These are phyloP conservation scores for Lophiostoma macrostomum DNA, from an alignment of 495 filamentous ascomycete genomes.

Conservation along the genomic window DNA sequence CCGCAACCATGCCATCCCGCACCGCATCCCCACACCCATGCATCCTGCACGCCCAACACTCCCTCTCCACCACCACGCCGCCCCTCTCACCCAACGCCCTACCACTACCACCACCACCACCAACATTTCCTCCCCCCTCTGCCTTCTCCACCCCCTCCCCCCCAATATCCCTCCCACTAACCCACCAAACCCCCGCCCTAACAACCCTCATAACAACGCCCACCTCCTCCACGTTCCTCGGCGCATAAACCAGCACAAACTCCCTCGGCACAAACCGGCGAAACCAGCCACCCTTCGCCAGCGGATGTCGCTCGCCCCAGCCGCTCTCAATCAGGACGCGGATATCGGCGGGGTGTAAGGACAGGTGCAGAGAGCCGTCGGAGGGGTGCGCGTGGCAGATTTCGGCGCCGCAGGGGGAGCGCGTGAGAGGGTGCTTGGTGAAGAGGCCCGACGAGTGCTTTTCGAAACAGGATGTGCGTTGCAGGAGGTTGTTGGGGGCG, in stretches of 20 bases:
- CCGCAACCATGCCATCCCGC: conserved; percentile 2
- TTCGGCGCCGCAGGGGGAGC: conserved; percentile 66
- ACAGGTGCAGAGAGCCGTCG: conserved; percentile 74
- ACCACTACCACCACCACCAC: no score
- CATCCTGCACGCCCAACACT: conserved; percentile 20
- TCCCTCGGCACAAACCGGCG: conserved; percentile 59
- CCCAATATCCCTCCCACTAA: conserved; percentile 43
- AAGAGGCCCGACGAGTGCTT: conserved; percentile 77
- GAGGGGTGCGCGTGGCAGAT: conserved; percentile 74
- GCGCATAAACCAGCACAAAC: conserved; percentile 83
- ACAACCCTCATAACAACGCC: conserved; percentile 67
- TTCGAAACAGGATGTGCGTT: conserved; percentile 71
- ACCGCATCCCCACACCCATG: conserved; percentile 15
- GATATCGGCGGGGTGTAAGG: conserved; percentile 74
- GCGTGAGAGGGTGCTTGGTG: conserved; percentile 55
- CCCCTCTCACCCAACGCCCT: conserved; percentile 3
- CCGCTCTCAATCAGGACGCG: conserved; percentile 71
- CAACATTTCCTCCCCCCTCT: no score
- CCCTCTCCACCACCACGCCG: neutral
- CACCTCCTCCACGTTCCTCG: conserved; percentile 65
- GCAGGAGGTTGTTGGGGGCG: conserved; percentile 52
- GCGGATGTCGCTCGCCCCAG: conserved; percentile 87
- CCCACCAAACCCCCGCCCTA: conserved; percentile 63
- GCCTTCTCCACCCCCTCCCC: neutral
- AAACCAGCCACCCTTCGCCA: conserved; percentile 60